These are phyloP conservation scores for Diplodia intermedia DNA, from an alignment of 2,329 filamentous ascomycete species.

Conservation along the genomic window DNA sequence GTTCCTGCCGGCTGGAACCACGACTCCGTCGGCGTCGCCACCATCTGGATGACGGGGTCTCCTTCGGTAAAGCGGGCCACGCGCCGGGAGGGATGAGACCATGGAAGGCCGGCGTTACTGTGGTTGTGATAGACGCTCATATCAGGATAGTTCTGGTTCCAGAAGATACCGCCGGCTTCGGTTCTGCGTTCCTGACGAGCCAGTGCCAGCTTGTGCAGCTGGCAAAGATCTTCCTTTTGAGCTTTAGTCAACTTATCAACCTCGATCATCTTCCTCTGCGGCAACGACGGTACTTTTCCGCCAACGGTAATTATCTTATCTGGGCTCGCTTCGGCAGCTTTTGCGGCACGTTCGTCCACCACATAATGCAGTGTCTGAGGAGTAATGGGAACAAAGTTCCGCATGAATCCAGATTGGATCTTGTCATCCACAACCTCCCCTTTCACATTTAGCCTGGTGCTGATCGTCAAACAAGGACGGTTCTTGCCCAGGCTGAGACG, in stretches of 20 bases:
- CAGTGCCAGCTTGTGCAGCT: constrained; percentile 46
- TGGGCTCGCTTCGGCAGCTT: constrained; percentile 29
- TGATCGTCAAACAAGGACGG: constrained; percentile 67
- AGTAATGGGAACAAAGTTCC: constrained; percentile 63
- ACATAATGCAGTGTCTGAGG: constrained; percentile 48
- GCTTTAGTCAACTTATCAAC: constrained; percentile 2
- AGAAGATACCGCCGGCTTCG: constrained; percentile 49
- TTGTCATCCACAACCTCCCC: constrained; percentile 63
- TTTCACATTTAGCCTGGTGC: constrained; percentile 59
- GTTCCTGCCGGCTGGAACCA: constrained; percentile 37
- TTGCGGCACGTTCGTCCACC: constrained; percentile 44
- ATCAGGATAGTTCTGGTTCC: constrained; percentile 40
- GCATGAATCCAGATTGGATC: constrained; percentile 60
- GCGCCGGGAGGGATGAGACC: constrained; percentile 51
- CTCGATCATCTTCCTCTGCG: constrained; percentile 6
- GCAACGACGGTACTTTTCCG: constrained; percentile 38
- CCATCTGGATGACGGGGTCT: constrained; percentile 53
- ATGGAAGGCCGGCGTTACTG: constrained; percentile 45
- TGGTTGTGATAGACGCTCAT: constrained; percentile 48
- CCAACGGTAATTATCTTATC: constrained; percentile 43
- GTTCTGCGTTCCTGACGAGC: constrained; percentile 44
- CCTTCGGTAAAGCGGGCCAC: constrained; percentile 48
- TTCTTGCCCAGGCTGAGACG: constrained; percentile 62
- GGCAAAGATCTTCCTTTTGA: constrained; percentile 45
- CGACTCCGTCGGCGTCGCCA: constrained; percentile 35